Evolutionary conservation across 78 protist species (phyloP).

Genomic region (Emiliania huxleyi): DNA sequence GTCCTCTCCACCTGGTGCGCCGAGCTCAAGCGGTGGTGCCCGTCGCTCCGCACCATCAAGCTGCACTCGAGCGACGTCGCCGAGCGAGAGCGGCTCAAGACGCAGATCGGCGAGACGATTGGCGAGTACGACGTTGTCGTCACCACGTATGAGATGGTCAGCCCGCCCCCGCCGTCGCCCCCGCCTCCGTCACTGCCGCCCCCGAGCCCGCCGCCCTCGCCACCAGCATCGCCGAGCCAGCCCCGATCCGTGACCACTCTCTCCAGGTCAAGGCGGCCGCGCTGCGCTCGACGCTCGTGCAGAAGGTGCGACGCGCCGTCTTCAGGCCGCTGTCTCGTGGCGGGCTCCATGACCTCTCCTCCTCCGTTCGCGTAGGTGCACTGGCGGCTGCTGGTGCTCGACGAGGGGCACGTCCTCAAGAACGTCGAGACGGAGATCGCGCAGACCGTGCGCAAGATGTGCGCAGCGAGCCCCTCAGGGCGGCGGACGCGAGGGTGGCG

Average conservation of each 20-base stretch:
- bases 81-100: not conserved
- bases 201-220: too few species aligned
- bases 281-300: not conserved
- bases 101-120: not conserved
- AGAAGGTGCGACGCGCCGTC: too few species aligned
- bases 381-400: constrained; percentile 13
- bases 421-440: constrained; percentile 81
- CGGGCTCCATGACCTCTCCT: too few species aligned
- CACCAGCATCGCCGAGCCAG: too few species aligned
- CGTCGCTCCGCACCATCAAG: not conserved
- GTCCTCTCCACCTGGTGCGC: not conserved
- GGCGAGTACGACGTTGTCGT: constrained; percentile 4
- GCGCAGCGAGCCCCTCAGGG: too few species aligned
- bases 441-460: constrained; percentile 49
- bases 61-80: not conserved
- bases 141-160: constrained; percentile 65
- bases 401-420: constrained; percentile 85
- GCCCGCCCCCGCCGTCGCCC: too few species aligned
- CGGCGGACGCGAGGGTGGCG: too few species aligned
- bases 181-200: too few species aligned
- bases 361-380: too few species aligned
- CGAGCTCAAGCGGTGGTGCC: not conserved
- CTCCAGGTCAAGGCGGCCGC: constrained; percentile 23
- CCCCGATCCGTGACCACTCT: too few species aligned
- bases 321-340: too few species aligned